Base-by-base conservation (phyloP, 352 stramenopile genomes). In the Phytopythium litorale region DNA sequence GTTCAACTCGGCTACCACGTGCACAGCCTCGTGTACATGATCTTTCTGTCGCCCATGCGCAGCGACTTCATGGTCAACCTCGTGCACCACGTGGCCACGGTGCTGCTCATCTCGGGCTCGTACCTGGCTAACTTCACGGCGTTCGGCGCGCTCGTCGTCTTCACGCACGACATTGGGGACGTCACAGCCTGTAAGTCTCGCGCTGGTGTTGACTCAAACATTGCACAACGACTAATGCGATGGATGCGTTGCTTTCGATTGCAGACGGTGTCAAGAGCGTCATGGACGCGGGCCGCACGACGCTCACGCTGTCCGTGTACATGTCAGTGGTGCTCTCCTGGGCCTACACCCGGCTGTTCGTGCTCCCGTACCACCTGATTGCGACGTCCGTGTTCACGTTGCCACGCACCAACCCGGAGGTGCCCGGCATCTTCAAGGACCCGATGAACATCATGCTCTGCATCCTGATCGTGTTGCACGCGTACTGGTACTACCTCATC, bases 41-140 rank as follows among this genome's bases (percentile, higher is more conserved):
- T 84, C 37, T 60, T 84, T 45, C 70, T 87, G 55, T 83, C 77
- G 30, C 72, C 77, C 33, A 81, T 84, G 45, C 74, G 77, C 13
- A 84, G 79, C 67, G 77, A 87, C 66, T 87, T 87, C 62, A 68
- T 84, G 35, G 77, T 83, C 57, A 87, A 83, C 74, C 42, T 81
- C 50, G 42, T 87, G 45, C 77, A 87, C 40, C 77, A 87, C 59
- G 68, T 87, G 50, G 74, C 75, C 40, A 87, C 77, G 23, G 81
- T 87, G 30, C 70, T 87, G 49, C 73, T 87, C 54, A 83, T 87
- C n/a, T 68, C 66, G 65, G 65, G 72, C 38, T 87, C 77, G 49
- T 87, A 72, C 52, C 68, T 87, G 23, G 70, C 77, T 23, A 87
- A 87, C 64, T 84, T 81, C 64, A 70, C 63, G 48, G 68, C 72